A percentile compares a stretch with the other conserved stretches of the same genome.
Conservation (phyloP, 2,329 filamentous ascomycete species). For the Fusarium heterosporum region DNA sequence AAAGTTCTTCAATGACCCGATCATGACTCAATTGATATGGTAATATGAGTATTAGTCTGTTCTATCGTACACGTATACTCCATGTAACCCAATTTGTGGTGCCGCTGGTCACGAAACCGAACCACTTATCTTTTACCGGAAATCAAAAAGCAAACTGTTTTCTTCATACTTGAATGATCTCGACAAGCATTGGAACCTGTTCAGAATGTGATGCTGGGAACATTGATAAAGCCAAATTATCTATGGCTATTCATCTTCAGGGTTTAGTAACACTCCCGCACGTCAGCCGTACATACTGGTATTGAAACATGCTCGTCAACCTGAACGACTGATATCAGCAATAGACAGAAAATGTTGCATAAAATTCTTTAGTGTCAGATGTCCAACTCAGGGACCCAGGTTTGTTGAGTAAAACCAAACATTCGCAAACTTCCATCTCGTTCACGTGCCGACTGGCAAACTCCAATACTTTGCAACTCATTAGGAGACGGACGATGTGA, state of each 20-base stretch:
- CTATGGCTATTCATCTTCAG: background rate
- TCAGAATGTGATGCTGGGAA: too few relatives aligned
- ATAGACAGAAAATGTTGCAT: background rate
- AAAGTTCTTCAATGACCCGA: too few relatives aligned
- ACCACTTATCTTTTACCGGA: too few relatives aligned
- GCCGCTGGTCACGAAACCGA: too few relatives aligned
- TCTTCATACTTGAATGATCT: too few relatives aligned
- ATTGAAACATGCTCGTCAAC: background rate
- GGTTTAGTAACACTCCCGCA: rapidly evolving
- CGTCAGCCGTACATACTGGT: background rate
- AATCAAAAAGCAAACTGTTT: too few relatives aligned
- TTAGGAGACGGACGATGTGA: background rate
- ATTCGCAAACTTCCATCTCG: constrained; percentile 4
- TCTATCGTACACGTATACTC: too few relatives aligned
- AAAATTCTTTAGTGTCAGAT: background rate
- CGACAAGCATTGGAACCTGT: too few relatives aligned
- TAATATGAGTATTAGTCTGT: too few relatives aligned
- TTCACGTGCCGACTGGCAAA: constrained; percentile 9
- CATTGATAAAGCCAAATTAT: too few relatives aligned
- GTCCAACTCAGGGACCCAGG: background rate
- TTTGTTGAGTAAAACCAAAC: background rate
- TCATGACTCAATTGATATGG: too few relatives aligned
- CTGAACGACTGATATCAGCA: background rate
- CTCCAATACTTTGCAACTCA: background rate
- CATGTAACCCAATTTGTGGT: too few relatives aligned